Evolutionary conservation across 345 rosid genomes (phyloP).

Genomic region (Adansonia digitata): DNA sequence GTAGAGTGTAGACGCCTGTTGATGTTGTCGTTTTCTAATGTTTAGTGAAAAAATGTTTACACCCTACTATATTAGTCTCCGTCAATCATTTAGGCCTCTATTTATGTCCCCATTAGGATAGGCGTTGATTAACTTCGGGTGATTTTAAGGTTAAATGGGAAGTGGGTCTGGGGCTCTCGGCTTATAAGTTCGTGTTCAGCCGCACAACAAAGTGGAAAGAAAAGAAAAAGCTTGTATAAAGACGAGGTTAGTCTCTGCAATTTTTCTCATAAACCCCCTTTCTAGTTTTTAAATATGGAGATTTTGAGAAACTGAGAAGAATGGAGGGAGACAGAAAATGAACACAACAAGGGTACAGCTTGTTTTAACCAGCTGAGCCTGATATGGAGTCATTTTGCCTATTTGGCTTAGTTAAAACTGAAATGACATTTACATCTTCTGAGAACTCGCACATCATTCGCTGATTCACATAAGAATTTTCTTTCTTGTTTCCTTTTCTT

Average conservation of each 20-base stretch:
- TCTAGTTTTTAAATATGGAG: neutral
- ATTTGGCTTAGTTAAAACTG: neutral
- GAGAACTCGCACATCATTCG: neutral
- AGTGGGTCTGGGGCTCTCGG: constrained; percentile 3
- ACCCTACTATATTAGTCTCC: neutral
- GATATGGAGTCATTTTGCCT: neutral
- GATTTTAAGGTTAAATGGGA: neutral
- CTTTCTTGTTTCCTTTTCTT: neutral
- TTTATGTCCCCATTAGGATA: neutral
- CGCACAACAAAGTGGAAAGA: neutral
- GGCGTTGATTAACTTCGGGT: neutral
- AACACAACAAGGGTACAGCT: neutral
- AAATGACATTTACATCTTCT: neutral
- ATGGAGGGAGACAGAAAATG: neutral
- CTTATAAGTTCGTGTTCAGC: neutral
- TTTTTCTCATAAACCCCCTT: neutral
- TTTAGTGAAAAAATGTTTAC: neutral
- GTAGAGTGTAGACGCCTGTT: neutral
- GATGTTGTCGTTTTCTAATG: neutral
- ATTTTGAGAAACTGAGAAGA: neutral
- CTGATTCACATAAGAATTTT: neutral
- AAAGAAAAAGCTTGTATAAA: neutral
- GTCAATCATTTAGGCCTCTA: neutral
- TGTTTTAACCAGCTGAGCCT: neutral
- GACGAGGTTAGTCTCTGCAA: constrained; percentile 2